A percentile compares a stretch with the other conserved stretches of the same genome.
These are phyloP conservation scores for Solanum peruvianum DNA, from an alignment of 257 asterid species.

Conservation along the genomic window DNA sequence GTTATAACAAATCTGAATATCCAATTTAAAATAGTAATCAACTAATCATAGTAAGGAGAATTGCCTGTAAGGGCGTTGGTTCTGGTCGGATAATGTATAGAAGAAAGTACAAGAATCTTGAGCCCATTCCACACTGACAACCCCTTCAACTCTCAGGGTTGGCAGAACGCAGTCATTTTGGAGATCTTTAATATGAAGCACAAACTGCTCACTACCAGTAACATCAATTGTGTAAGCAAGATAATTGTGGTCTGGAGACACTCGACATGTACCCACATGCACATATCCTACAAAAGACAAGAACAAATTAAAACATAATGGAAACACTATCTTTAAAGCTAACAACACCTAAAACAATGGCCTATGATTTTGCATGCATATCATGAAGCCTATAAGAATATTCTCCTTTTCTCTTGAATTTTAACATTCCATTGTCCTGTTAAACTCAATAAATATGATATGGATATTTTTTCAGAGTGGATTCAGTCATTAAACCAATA, in stretches of 20 bases:
- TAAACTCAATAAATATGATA: neutral
- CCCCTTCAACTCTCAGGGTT: slow-evolving; percentile 45
- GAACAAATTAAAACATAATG: neutral
- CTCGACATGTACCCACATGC: slow-evolving; percentile 86
- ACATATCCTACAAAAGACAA: slow-evolving; percentile 55
- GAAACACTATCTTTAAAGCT: neutral
- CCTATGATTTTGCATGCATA: neutral
- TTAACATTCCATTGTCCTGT: neutral
- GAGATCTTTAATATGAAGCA: slow-evolving; percentile 77
- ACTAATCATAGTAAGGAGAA: neutral
- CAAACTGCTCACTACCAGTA: slow-evolving; percentile 61
- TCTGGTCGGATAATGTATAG: slow-evolving; percentile 66
- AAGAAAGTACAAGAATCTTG: slow-evolving; percentile 57
- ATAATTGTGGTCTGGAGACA: slow-evolving; percentile 80
- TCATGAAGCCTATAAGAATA: neutral
- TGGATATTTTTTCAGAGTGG: neutral
- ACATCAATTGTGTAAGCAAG: slow-evolving; percentile 76
- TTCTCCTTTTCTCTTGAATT: neutral
- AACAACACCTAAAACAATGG: neutral
- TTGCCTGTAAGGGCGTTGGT: slow-evolving; percentile 90
- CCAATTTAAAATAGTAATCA: neutral
- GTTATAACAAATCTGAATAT: slow-evolving; percentile 11
- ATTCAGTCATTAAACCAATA: neutral
- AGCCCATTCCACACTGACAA: slow-evolving; percentile 93
- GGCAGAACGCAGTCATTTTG: slow-evolving; percentile 25